These are phyloP conservation scores for Aureobasidium lini DNA, from an alignment of 2,329 filamentous ascomycete genomes.

Conservation along the genomic window DNA sequence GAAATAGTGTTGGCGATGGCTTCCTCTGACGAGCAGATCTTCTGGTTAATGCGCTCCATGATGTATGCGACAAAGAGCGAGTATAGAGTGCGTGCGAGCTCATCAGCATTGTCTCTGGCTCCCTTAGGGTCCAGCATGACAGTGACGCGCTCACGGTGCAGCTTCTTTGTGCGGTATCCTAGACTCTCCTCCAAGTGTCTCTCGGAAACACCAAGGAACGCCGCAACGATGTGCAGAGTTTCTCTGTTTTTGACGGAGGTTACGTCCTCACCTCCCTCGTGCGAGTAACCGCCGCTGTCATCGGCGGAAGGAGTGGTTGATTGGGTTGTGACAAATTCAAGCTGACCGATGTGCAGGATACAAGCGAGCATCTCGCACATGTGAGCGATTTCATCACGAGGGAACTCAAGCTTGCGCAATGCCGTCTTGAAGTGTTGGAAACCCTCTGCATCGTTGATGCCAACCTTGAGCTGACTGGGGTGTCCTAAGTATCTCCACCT, in stretches of 20 bases:
- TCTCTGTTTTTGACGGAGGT: conserved; percentile 94
- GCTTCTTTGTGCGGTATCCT: conserved; percentile 93
- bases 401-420: conserved; percentile 86
- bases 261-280: conserved; percentile 79
- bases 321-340: conserved; percentile 81
- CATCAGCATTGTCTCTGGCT: conserved; percentile 84
- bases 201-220: conserved; percentile 83
- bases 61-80: conserved; percentile 89
- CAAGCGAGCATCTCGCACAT: conserved; percentile 90
- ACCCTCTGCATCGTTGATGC: conserved; percentile 90
- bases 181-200: conserved; percentile 79
- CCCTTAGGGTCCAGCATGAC: conserved; percentile 93
- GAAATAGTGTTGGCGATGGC: conserved; percentile 88
- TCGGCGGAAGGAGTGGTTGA: conserved; percentile 73
- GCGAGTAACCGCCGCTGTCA: conserved; percentile 92
- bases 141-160: conserved; percentile 93
- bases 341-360: conserved; percentile 94
- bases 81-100: conserved; percentile 87
- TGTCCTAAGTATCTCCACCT: conserved; percentile 96
- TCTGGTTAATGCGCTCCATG: conserved; percentile 86
- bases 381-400: conserved; percentile 86
- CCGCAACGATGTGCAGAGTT: conserved; percentile 73
- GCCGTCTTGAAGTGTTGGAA: conserved; percentile 98
- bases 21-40: conserved; percentile 79
- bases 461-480: conserved; percentile 92